phyloP scores from a whole-genome alignment of 2,329 filamentous ascomycete species.

The Graphilbum ipis-grandicollis region DNA sequence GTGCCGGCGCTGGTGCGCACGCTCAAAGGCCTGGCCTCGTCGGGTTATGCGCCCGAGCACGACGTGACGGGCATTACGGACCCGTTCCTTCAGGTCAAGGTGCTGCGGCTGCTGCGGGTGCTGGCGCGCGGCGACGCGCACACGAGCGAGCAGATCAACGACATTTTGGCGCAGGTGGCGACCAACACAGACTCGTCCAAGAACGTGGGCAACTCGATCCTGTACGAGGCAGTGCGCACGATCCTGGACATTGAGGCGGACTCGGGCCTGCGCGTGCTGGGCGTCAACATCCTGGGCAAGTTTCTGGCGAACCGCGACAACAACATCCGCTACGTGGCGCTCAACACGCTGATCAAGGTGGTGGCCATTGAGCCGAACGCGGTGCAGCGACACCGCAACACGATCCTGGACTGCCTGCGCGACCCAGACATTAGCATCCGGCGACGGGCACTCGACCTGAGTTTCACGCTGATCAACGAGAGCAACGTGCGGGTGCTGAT shows the following conservation, averaged over 20 bases:
- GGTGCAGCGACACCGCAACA: slow-evolving; percentile 92
- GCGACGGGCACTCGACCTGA: slow-evolving; percentile 84
- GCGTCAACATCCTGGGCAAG: slow-evolving; percentile 91
- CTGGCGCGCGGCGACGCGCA: slow-evolving; percentile 72
- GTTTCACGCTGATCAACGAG: slow-evolving; percentile 96
- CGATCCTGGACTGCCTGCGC: slow-evolving; percentile 85
- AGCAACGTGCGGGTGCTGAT: slow-evolving; percentile 88
- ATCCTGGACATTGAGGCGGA: slow-evolving; percentile 98
- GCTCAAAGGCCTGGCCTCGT: slow-evolving; percentile 80
- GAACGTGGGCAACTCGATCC: slow-evolving; percentile 94
- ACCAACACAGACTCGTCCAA: slow-evolving; percentile 97
- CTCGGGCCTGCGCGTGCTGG: slow-evolving; percentile 79
- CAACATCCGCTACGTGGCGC: slow-evolving; percentile 94
- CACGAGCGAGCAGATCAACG: slow-evolving; percentile 94
- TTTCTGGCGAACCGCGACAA: slow-evolving; percentile 98
- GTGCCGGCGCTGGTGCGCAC: slow-evolving; percentile 78
- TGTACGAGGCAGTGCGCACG: slow-evolving; percentile 92
- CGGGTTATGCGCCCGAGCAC: slow-evolving; percentile 92
- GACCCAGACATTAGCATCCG: slow-evolving; percentile 98
- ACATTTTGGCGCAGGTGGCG: slow-evolving; percentile 91
- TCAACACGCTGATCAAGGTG: slow-evolving; percentile 95
- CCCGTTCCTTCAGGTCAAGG: slow-evolving; percentile 94
- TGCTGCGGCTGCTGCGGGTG: slow-evolving; percentile 70
- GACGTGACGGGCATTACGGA: slow-evolving; percentile 97
- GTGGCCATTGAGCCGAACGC: slow-evolving; percentile 96